Base-by-base conservation (phyloP, 768 basidiomycete genomes). In the Lactifluus subvellereus region DNA sequence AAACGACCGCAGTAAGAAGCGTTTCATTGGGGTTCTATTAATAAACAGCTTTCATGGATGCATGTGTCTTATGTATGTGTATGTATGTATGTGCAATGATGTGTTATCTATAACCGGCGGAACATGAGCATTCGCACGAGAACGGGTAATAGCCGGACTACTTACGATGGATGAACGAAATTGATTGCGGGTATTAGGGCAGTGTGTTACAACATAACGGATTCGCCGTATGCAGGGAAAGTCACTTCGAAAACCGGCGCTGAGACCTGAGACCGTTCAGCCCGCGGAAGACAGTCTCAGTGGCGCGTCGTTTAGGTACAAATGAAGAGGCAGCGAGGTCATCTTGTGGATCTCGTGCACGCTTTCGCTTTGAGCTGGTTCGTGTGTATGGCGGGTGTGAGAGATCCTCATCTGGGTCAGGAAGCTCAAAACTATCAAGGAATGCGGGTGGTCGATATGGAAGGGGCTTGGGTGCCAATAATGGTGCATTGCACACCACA, bases 371-470 rank as follows among this genome's bases (percentile, higher is more conserved):
- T 4, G 74, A 57, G 56, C 64, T 74, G 70, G 79, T 73, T 67
- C 73, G 74, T n/a, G 75, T 84, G 76, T 87, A 87, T 0, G 86
- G 87, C 7, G 87, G 84, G 66, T 82, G 82, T 0, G 87, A 87
- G 47, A 87, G 80, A 70, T 88, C 85, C 69, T 86, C 83, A 73
- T 86, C 85, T 8, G 82, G 74, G 74, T 86, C 86, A 0, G 87
- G 87, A 27, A 82, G 74, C 51, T 80, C 75, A 60, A 85, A 83
- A 71, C 85, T 87, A 58, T 86, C 83, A 59, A 88, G 82, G 71
- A 87, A 86, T 0, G 81, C 82, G 32, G 86, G 86, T 10, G 85
- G 84, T 59, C 85, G 84, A 73, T 84, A 87, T 2, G 86, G 87
- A 42, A 87, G 80, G 0, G 86, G 86, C 30, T 81, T 82, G 13